Percentiles rank a stretch among this genome's conserved stretches.
These are phyloP conservation scores for Tulasnella sp. DNA, from an alignment of 768 basidiomycete genomes.

Conservation along the genomic window DNA sequence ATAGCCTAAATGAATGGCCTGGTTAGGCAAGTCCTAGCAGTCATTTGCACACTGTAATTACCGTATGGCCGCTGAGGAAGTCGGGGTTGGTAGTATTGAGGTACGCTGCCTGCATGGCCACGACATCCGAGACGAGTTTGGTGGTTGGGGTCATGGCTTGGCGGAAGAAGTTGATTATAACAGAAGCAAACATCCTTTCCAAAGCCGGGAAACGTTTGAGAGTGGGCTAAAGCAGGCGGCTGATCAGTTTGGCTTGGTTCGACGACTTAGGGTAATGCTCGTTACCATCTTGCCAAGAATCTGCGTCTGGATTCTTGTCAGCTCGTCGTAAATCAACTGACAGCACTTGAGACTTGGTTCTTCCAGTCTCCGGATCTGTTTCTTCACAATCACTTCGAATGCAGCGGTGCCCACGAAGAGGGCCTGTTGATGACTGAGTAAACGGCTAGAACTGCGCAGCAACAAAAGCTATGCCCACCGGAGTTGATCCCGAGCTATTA, in stretches of 20 bases:
- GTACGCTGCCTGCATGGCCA: constrained; percentile 97
- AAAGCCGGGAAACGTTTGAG: constrained; percentile 97
- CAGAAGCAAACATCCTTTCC: constrained; percentile 90
- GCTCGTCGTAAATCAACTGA: constrained; percentile 91
- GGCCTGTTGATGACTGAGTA: constrained; percentile 71
- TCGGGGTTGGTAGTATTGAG: constrained; percentile 99
- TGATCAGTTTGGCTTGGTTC: neutral
- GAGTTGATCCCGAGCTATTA: constrained; percentile 62
- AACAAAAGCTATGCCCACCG: constrained; percentile 29
- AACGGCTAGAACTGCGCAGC: neutral
- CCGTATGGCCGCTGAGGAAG: constrained; percentile 93
- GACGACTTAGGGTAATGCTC: neutral
- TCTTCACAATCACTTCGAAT: constrained; percentile 98
- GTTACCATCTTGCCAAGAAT: constrained; percentile 78
- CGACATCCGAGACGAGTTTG: constrained; percentile 89
- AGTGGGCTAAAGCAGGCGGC: constrained; percentile 54
- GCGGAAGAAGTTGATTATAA: constrained; percentile 97
- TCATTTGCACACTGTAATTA: constrained; percentile 24
- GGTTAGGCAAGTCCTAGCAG: neutral
- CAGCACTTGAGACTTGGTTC: constrained; percentile 92
- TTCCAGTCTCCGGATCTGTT: constrained; percentile 95
- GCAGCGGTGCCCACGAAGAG: constrained; percentile 96
- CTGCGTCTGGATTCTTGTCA: constrained; percentile 91
- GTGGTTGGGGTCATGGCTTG: constrained; percentile 87
- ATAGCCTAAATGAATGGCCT: constrained; percentile 55